A percentile compares a stretch with the other conserved stretches of the same genome.
These are phyloP conservation scores for Elongisporangium anandrum DNA, from an alignment of 352 stramenopile genomes.

Conservation along the genomic window DNA sequence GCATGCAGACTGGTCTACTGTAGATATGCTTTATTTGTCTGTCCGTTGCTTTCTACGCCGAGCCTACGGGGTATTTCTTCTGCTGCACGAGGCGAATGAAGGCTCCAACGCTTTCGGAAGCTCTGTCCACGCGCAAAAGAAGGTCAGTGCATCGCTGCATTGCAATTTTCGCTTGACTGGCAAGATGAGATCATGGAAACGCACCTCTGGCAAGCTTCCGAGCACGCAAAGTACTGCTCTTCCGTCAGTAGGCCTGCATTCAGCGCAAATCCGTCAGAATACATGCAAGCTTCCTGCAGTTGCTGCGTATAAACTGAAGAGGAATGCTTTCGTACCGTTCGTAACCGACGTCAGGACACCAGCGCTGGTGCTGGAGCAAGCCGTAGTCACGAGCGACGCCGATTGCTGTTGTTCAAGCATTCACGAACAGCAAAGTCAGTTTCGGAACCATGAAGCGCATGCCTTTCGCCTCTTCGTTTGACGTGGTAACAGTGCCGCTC, in stretches of 20 bases:
- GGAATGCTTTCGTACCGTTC: slow-evolving; percentile 31
- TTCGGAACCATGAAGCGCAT: not conserved
- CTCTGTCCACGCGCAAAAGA: slow-evolving; percentile 18
- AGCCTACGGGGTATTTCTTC: slow-evolving; percentile 47
- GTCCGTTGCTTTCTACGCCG: slow-evolving; percentile 1
- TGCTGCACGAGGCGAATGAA: slow-evolving; percentile 79
- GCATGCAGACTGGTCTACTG: not conserved
- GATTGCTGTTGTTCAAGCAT: slow-evolving; percentile 27
- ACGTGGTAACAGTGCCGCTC: not conserved
- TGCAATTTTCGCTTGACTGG: no score
- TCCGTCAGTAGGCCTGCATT: slow-evolving; percentile 56
- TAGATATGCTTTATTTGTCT: not conserved
- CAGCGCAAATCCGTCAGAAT: slow-evolving; percentile 4
- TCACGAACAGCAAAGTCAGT: not conserved
- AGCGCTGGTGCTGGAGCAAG: slow-evolving; percentile 55
- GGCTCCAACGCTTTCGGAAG: slow-evolving; percentile 64
- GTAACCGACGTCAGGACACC: slow-evolving; percentile 77
- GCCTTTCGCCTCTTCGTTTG: no score
- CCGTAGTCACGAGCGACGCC: slow-evolving; percentile 57
- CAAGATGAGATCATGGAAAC: not conserved
- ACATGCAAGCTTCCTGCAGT: no score
- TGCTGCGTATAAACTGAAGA: no score
- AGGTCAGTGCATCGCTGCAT: not conserved
- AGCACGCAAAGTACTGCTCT: slow-evolving; percentile 82
- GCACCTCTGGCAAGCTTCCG: slow-evolving; percentile 72